Base-by-base conservation (phyloP, 345 rosid species). In the Camelina neglecta region DNA sequence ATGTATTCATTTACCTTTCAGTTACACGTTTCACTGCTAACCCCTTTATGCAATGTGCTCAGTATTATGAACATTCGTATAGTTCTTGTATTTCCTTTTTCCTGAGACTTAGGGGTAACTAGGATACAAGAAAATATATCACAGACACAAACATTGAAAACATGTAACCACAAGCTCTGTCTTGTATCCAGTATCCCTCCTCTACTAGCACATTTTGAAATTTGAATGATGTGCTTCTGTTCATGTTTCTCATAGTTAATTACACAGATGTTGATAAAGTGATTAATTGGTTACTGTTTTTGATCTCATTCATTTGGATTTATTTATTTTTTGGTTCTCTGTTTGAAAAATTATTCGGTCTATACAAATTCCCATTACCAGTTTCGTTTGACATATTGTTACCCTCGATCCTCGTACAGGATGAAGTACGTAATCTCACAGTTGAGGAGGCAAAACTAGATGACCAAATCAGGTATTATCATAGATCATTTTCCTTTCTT, bases 351-450 rank as follows among this genome's bases (percentile, higher is more conserved):
- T 10, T 41, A 41, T 41, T 71, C 10, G 15, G 67, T 48, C 18
- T 36, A 18, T 38, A 35, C n/a, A 48, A 24, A 49, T 65, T 54
- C 13, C 15, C 16, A 21, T 29, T 65, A 38, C 62, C 47, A 72
- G 57, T 39, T 23, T 53, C 16, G 61, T 71, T 67, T 79, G 71
- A 48, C 29, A 48, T n/a, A 16, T 31, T 42, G 21, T 54, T 50
- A 33, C 67, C 35, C 31, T 75, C n/a, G 20, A 69, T 69, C 23
- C 50, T 69, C 7, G 18, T 67, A 77, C 84, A 90, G 97, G 94
- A 92, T 55, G 97, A 89, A 83, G 87, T 90, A 70, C 90, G 88
- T 75, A 86, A 77, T 81, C 97, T 92, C 56, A 75, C 83, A 55
- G 72, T 82, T 59, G 88, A 90, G 73, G 97, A 95, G 72, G 85